Conservation (phyloP, 805 yeast species). For the Schwanniomyces yamadae region DNA sequence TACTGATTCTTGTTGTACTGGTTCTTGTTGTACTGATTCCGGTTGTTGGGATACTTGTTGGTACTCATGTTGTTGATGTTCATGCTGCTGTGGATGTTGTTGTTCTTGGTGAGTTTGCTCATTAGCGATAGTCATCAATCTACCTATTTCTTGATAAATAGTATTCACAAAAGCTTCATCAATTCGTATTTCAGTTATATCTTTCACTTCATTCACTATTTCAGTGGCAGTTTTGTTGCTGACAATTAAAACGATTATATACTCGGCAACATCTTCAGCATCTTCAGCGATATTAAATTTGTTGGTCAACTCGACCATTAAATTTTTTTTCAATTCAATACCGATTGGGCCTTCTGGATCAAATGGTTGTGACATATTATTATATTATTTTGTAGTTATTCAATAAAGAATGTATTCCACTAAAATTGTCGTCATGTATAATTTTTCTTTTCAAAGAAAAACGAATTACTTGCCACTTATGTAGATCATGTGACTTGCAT, state of each 20-base stretch:
- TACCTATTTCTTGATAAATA: constrained; percentile 56
- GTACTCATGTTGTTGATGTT: constrained; percentile 9
- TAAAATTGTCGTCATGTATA: not conserved
- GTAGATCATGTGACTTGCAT: constrained; percentile 1
- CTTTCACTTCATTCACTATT: constrained; percentile 58
- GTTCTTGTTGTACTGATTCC: constrained; percentile 8
- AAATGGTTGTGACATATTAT: constrained; percentile 18
- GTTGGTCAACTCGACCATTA: constrained; percentile 35
- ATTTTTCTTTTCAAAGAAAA: not conserved
- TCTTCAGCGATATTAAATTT: constrained; percentile 38
- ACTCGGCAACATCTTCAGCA: constrained; percentile 66
- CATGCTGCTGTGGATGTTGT: constrained; percentile 6
- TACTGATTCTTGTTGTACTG: not conserved
- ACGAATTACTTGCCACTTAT: constrained; percentile 1
- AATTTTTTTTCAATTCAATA: constrained; percentile 30
- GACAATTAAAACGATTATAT: constrained; percentile 65
- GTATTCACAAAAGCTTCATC: constrained; percentile 54
- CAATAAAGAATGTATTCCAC: not conserved
- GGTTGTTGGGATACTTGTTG: constrained; percentile 7
- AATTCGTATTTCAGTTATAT: constrained; percentile 62
- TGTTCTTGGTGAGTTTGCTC: constrained; percentile 11
- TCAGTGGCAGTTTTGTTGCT: constrained; percentile 63
- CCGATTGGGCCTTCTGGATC: constrained; percentile 43
- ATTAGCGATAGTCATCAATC: constrained; percentile 23
- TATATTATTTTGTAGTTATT: not conserved